Percentiles rank a stretch among this genome's conserved stretches.
Conservation (phyloP, 225 moss, liverwort and hornwort species). For the Bryum argenteum region DNA sequence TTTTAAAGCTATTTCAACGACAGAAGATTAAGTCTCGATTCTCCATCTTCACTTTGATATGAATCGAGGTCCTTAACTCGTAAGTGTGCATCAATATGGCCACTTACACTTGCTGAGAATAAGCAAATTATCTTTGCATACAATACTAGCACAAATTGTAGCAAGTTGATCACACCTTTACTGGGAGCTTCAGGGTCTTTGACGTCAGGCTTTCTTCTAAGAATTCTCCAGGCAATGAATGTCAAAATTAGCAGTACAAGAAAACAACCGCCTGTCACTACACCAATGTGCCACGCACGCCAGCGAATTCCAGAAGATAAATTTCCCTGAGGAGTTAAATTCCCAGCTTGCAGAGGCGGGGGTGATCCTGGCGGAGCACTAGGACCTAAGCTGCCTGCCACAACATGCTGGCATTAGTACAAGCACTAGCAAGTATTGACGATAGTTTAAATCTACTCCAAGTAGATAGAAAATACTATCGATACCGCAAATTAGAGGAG, state of each 20-base stretch:
- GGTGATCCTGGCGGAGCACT: constrained; percentile 37
- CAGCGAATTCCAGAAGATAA: constrained; percentile 47
- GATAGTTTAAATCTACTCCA: constrained; percentile 1
- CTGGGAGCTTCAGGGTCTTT: constrained; percentile 59
- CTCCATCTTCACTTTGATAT: constrained; percentile 9
- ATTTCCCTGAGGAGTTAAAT: constrained; percentile 33
- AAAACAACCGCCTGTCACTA: constrained; percentile 63
- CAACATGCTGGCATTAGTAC: constrained; percentile 32
- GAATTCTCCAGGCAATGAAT: constrained; percentile 59
- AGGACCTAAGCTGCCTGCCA: constrained; percentile 44
- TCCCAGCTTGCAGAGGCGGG: constrained; percentile 43
- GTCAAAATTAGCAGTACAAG: constrained; percentile 59
- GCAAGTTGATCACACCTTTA: constrained; percentile 54
- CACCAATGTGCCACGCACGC: constrained; percentile 68
- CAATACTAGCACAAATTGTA: background rate
- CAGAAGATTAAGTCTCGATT: constrained; percentile 4
- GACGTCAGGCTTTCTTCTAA: constrained; percentile 40
- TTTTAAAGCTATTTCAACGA: constrained; percentile 8
- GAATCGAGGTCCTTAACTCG: constrained; percentile 13
- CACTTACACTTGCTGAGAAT: background rate
- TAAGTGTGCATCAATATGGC: background rate
- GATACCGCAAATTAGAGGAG: background rate
- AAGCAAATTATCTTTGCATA: constrained; percentile 4
- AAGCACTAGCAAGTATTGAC: constrained; percentile 15
- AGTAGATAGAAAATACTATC: background rate